These are phyloP conservation scores for Funneliformis caledonium DNA, from an alignment of 371 early-diverging fungal genomes.

Conservation along the genomic window DNA sequence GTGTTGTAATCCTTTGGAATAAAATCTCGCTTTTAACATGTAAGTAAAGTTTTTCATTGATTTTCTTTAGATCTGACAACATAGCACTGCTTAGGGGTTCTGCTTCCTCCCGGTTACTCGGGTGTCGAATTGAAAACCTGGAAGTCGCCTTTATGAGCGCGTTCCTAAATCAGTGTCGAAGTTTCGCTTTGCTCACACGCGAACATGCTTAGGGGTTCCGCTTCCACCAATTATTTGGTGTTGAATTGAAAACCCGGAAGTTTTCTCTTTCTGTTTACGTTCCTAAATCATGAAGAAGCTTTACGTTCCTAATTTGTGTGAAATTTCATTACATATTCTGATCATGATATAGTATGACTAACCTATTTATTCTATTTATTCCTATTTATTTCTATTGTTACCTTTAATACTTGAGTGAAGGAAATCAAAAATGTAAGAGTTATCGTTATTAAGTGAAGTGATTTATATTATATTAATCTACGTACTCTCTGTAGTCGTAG, in stretches of 20 bases:
- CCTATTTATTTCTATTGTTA: constrained; percentile 32
- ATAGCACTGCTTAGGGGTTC: constrained; percentile 36
- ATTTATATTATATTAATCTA: constrained; percentile 37
- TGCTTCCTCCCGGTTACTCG: constrained; percentile 34
- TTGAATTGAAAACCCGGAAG: constrained; percentile 37
- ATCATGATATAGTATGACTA: constrained; percentile 34
- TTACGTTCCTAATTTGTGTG: constrained; percentile 36
- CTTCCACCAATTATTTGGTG: constrained; percentile 35
- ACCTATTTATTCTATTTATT: not conserved
- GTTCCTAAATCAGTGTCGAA: constrained; percentile 37
- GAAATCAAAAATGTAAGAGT: constrained; percentile 28
- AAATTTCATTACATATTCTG: constrained; percentile 32
- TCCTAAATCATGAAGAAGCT: constrained; percentile 38
- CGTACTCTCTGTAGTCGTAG: constrained; percentile 32
- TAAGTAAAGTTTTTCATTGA: constrained; percentile 32
- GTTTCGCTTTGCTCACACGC: constrained; percentile 34
- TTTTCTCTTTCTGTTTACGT: constrained; percentile 34
- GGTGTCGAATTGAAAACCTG: constrained; percentile 30
- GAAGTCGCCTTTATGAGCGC: constrained; percentile 34
- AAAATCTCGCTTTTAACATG: constrained; percentile 33
- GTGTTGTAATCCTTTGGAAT: constrained; percentile 18
- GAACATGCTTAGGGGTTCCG: constrained; percentile 37
- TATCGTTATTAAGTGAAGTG: constrained; percentile 36
- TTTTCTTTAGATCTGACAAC: constrained; percentile 32
- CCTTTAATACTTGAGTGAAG: not conserved